Evolutionary conservation across 2,329 filamentous ascomycete species (phyloP), one percentile per base, ranked within the genome.

Genomic region (Cordyceps farinosa): DNA sequence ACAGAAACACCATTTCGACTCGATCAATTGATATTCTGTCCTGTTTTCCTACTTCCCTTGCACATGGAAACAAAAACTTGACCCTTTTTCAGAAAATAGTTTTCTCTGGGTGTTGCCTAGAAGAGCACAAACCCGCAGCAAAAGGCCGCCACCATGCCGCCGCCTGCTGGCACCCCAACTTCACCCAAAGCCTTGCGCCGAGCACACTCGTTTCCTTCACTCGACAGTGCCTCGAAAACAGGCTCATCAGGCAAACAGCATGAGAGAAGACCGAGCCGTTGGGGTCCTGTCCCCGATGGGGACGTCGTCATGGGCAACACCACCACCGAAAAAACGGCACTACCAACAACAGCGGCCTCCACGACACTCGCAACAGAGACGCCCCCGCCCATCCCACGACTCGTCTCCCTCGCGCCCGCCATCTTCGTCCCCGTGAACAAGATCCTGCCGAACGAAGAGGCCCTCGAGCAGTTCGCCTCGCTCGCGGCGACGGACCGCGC

Each of bases 351-450:
- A 34, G n/a, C 55, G 53, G n/a, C 42, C 15, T 44, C 17, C 30
- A 30, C 40, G 30, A 55, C 40, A 8, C 17, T 11, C 42, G 3
- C 38, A 47, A 62, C 36, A 65, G 68, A 52, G 66, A 62, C 15
- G 22, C 8, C 22, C 22, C 22, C 27, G 22, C 40, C 64, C 32
- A 65, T 69, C 56, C 70, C 69, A 4, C 40, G 34, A 0, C 68
- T 76, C 42, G 64, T 45, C 15, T 62, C 66, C 61, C 66, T 73
- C 63, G 64, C 69, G 4, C 67, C 71, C 5, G 67, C 71, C 63
- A 74, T 78, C 52, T 79, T 77, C 67, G 70, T 74, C 32, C 73
- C 75, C 32, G 68, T 78, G 17, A 51, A 63, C 5, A 60, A 65
- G 9, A 66, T 70, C 48, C 67, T 72, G 56, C 65, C 68, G 50